phyloP scores from a whole-genome alignment of 441 rosid genomes.

The Jatropha multifida region DNA sequence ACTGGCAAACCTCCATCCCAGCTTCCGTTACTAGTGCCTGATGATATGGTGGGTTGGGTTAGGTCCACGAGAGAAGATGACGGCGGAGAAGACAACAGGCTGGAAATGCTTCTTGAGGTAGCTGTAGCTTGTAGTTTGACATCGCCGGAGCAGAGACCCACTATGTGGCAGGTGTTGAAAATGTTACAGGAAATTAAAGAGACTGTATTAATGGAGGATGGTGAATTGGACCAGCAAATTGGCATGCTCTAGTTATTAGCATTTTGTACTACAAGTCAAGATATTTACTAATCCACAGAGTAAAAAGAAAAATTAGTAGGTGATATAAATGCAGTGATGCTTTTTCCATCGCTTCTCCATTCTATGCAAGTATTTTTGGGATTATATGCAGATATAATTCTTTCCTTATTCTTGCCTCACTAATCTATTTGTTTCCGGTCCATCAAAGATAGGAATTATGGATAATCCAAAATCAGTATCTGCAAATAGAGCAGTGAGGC shows the following conservation, averaged over 20 bases:
- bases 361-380: background rate
- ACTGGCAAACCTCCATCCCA: slow-evolving; percentile 69
- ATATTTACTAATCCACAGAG: background rate
- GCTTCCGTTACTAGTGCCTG: slow-evolving; percentile 53
- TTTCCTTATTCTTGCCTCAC: background rate
- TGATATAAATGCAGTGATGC: background rate
- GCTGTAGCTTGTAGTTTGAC: slow-evolving; percentile 69
- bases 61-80: slow-evolving; percentile 48
- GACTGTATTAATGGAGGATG: slow-evolving; percentile 52
- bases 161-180: slow-evolving; percentile 80
- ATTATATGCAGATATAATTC: background rate
- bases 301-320: background rate
- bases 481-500: no score
- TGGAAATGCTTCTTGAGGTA: slow-evolving; percentile 76
- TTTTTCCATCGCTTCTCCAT: background rate
- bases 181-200: slow-evolving; percentile 83
- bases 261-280: background rate
- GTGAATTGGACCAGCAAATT: slow-evolving; percentile 38
- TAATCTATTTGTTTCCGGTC: no score
- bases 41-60: slow-evolving; percentile 72
- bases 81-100: slow-evolving; percentile 46
- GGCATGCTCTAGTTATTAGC: slow-evolving; percentile 24
- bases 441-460: no score
- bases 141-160: slow-evolving; percentile 79
- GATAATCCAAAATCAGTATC: no score